Evolutionary conservation across 1,139 yeast genomes (phyloP).

Genomic region (Suhomyces panamericanus): DNA sequence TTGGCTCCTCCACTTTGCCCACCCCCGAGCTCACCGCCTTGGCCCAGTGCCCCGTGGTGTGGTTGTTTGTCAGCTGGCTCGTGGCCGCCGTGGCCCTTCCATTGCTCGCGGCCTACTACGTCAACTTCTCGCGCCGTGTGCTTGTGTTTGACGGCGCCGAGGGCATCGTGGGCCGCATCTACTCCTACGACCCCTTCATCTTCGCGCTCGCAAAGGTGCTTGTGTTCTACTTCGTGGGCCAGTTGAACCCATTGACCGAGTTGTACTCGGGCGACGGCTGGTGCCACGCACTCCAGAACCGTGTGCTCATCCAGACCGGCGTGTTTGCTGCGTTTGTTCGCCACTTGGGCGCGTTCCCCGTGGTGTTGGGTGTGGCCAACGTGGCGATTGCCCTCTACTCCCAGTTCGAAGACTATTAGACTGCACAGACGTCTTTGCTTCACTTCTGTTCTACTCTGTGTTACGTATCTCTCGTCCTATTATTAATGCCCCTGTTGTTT

Average conservation of each 20-base stretch:
- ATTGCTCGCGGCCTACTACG: constrained; percentile 46
- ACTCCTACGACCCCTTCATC: constrained; percentile 56
- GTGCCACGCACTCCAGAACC: constrained; percentile 38
- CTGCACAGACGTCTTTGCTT: constrained; percentile 1
- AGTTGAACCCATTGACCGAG: constrained; percentile 24
- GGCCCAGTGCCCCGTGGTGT: constrained; percentile 27
- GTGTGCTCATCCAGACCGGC: constrained; percentile 38
- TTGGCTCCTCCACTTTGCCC: constrained; percentile 25
- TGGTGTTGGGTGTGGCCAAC: constrained; percentile 50
- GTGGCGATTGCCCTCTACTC: constrained; percentile 54
- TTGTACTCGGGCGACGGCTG: constrained; percentile 33
- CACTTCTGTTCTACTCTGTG: constrained; percentile 13
- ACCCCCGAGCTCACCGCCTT: constrained; percentile 42
- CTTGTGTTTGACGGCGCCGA: constrained; percentile 20
- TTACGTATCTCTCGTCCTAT: constrained; percentile 8
- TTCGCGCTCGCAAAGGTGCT: constrained; percentile 54
- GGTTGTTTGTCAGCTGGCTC: constrained; percentile 45
- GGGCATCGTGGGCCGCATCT: constrained; percentile 40
- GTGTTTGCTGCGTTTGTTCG: constrained; percentile 33
- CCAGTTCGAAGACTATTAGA: constrained; percentile 27
- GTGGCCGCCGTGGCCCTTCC: constrained; percentile 46
- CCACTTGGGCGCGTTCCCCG: constrained; percentile 50
- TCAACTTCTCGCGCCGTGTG: constrained; percentile 54
- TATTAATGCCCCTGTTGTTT: constrained; percentile 5
- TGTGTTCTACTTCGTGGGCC: constrained; percentile 43